Base-by-base conservation (phyloP, 768 basidiomycete genomes). In the Fistulinella prunicolor region DNA sequence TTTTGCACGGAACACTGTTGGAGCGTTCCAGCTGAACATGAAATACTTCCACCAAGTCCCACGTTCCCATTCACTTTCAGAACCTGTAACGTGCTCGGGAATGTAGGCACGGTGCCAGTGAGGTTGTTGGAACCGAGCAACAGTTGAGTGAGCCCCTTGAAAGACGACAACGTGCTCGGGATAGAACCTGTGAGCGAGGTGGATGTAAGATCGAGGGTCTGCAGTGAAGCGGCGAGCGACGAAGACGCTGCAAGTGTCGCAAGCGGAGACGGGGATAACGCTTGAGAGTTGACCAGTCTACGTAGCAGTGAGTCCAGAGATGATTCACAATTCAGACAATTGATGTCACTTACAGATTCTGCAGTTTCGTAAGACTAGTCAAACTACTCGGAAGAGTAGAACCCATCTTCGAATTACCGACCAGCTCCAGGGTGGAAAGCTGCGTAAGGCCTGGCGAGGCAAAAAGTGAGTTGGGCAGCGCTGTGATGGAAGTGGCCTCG, bases 351-450 rank as follows among this genome's bases (percentile, higher is more conserved):
- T 58, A 75, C 76, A 78, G 38, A 44, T 63, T 70, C 45, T 71
- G 68, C 16, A 78, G 57, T 24, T 55, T 55, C 1, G 64, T 55
- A 13, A 71, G 56, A 41, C 51, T 42, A 8, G 62, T 50, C 12
- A 76, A 42, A 29, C 65, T 70, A 8, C 58, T 66, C 8, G 76
- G 74, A 30, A 78, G 62, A 3, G 60, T 48, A 16, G 56, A 48
- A 24, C 71, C 69, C 64, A 78, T 67, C 35, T 71, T 56, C 13
- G 61, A 49, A 58, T 78, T 78, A 55, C 68, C 66, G 20, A 73
- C 62, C 21, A 78, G 61, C 14, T 64, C 63, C 13, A 76, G 53
- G 30, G 70, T 64, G 10, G 67, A 64, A 20, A 76, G 49, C 16
- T 53, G 62, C 17, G 57, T 60, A n/a, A 72, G 53, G 1, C 60